A percentile compares a stretch with the other conserved stretches of the same genome.
Evolutionary conservation across 768 basidiomycete species (phyloP).

Genomic region (Lentinula sp.): DNA sequence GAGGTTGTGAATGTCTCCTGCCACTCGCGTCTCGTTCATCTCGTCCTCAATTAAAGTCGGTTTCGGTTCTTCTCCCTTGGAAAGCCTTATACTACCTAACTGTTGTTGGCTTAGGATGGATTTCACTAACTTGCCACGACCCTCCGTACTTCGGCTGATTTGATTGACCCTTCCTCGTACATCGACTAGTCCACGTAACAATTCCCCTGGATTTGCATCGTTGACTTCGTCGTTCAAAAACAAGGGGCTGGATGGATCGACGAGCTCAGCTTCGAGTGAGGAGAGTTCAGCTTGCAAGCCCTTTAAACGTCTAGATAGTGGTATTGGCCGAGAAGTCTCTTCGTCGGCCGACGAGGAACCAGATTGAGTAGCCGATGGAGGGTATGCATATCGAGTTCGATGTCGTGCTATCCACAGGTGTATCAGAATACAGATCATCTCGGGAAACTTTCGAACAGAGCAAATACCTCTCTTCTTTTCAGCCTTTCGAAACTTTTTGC

Average conservation of each 20-base stretch:
- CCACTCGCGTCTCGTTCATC: constrained; percentile 17
- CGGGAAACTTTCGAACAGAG: neutral
- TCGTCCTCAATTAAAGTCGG: constrained; percentile 11
- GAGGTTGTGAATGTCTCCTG: constrained; percentile 38
- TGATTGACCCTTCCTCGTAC: constrained; percentile 64
- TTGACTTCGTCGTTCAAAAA: constrained; percentile 55
- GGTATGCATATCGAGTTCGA: constrained; percentile 64
- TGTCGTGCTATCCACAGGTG: constrained; percentile 31
- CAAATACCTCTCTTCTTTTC: constrained; percentile 54
- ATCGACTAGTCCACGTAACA: constrained; percentile 74
- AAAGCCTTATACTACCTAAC: constrained; percentile 12
- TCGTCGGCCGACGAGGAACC: constrained; percentile 27
- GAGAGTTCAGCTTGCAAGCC: constrained; percentile 72
- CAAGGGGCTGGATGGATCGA: constrained; percentile 71
- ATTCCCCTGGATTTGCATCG: constrained; percentile 64
- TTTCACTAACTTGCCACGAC: constrained; percentile 57
- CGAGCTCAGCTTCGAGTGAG: constrained; percentile 77
- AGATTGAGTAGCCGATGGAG: constrained; percentile 55
- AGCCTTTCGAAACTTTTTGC: constrained; percentile 63
- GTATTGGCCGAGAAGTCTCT: constrained; percentile 26
- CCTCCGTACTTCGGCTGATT: constrained; percentile 60
- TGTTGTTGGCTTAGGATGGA: constrained; percentile 39
- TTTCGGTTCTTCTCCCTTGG: constrained; percentile 8
- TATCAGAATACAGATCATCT: neutral
- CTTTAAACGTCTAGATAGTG: constrained; percentile 56